A percentile compares a stretch with the other conserved stretches of the same genome.
Evolutionary conservation across 257 asterid genomes (phyloP).

Genomic region (Solanum pennellii): DNA sequence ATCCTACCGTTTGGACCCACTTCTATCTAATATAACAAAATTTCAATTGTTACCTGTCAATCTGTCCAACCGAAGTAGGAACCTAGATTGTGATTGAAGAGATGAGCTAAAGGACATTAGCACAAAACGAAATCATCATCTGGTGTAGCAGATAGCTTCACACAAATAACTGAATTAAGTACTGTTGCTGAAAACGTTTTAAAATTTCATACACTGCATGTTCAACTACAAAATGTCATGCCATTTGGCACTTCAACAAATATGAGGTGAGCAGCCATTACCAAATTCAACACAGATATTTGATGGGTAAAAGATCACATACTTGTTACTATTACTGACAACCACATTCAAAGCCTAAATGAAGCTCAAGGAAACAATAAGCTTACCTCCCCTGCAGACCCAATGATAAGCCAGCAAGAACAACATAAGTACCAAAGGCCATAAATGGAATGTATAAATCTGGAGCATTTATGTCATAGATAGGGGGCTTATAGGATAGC

Average conservation of each 20-base stretch:
- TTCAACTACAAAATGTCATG: not conserved
- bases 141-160: not conserved
- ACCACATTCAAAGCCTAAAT: not conserved
- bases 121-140: not conserved
- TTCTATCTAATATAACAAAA: not conserved
- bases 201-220: not conserved
- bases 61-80: not conserved
- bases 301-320: not conserved
- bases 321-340: not conserved
- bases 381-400: conserved; percentile 36
- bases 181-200: not conserved
- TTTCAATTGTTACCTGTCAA: not conserved
- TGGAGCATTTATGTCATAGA: conserved; percentile 25
- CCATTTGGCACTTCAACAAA: not conserved
- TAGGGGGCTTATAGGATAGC: conserved; percentile 21
- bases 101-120: not conserved
- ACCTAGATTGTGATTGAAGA: not conserved
- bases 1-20: not conserved
- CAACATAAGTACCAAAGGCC: conserved; percentile 30
- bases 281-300: not conserved
- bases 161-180: not conserved
- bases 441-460: conserved; percentile 25
- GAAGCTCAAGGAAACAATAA: not conserved
- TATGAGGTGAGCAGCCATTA: not conserved
- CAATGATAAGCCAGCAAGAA: conserved; percentile 26